Base-by-base conservation (phyloP, 129 eudicot genomes). In the Cynara cardunculus region DNA sequence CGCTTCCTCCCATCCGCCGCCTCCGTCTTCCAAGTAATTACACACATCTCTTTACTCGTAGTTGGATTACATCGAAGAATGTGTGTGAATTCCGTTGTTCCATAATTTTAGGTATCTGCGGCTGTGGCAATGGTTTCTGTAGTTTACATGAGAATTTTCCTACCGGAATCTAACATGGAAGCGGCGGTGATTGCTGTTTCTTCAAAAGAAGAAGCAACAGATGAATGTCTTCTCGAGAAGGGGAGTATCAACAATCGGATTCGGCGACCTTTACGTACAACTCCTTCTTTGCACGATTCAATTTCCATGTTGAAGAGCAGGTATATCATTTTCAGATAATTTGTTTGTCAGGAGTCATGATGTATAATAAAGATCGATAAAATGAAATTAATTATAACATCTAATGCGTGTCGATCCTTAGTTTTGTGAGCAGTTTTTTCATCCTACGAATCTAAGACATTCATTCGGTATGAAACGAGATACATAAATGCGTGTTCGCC, bases 61-160 rank as follows among this genome's bases (percentile, higher is more conserved):
- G 0, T 56, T 59, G 18, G 6, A 70, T 7, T 76, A 56, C 71
- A 14, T 32, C 27, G 3, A 69, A 24, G 53, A 31, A 35, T 21
- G 26, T 61, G 65, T 35, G 3, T 75, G 35, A 37, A 16, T 32
- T 22, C 3, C 16, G 46, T 39, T 64, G 24, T 65, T 64, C 22
- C 71, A 10, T 24, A 19, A 69, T 28, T 64, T 41, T 77, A 93
- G 97, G 91, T 91, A 25, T 88, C 98, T 74, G 88, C 98, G 14
- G 85, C 87, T n/a, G 70, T 86, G 78, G 81, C 87, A 12, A 86
- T 84, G 73, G 46, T 91, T 21, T 82, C 98, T 24, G 76, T 88
- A 70, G 69, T 89, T 25, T 91, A 93, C 84, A 93, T 91, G 98
- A 91, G 93, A 79, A 69, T 89, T 21, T 93, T 93, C n/a, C 92